Percentiles rank a stretch among this genome's conserved stretches.
Conservation (phyloP, 148 eudicot genomes). For the Rhododendron ferrugineum region DNA sequence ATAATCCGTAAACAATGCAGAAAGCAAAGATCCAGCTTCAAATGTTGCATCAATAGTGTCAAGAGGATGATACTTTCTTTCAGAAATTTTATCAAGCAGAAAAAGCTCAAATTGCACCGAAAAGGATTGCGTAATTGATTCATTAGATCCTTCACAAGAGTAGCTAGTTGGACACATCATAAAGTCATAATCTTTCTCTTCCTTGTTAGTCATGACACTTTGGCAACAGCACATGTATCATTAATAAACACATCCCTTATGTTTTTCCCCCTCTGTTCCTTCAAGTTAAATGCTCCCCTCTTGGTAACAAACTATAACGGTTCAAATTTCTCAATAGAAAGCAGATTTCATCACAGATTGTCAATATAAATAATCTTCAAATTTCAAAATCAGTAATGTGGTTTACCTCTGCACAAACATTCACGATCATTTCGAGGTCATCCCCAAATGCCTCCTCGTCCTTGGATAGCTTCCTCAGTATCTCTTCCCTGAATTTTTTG, state of each 20-base stretch:
- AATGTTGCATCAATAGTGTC: background rate
- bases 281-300: background rate
- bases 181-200: background rate
- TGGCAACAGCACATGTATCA: background rate
- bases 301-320: background rate
- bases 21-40: background rate
- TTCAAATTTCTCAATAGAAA: background rate
- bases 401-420: slow-evolving; percentile 47
- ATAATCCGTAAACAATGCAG: background rate
- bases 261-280: background rate
- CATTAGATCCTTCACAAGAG: background rate
- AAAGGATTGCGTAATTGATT: background rate
- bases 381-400: background rate
- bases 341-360: background rate
- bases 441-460: slow-evolving; percentile 34
- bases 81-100: slow-evolving; percentile 30
- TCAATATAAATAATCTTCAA: background rate
- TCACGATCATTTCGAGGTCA: slow-evolving; percentile 32
- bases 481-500: slow-evolving; percentile 40
- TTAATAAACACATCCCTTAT: background rate
- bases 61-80: slow-evolving; percentile 5
- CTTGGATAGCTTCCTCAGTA: slow-evolving; percentile 30
- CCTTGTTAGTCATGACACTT: background rate
- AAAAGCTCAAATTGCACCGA: slow-evolving; percentile 3
- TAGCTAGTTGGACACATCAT: background rate